Conservation (phyloP, 495 filamentous ascomycete genomes). For the Neurospora terricola region DNA sequence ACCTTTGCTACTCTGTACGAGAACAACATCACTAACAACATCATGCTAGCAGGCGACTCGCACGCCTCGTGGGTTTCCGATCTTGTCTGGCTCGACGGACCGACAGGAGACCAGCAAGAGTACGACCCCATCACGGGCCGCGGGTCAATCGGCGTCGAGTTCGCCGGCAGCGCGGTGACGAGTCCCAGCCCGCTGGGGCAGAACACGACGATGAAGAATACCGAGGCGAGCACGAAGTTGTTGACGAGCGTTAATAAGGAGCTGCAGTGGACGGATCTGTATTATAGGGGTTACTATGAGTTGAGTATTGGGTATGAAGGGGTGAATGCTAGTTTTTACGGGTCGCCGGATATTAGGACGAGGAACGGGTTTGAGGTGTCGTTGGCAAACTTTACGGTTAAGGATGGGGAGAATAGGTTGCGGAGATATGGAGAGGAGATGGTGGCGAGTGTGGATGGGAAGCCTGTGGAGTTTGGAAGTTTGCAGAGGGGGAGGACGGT, state of each 20-base stretch:
- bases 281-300: slow-evolving; percentile 56
- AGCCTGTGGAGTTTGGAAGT: slow-evolving; percentile 1
- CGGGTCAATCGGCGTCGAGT: slow-evolving; percentile 55
- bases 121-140: slow-evolving; percentile 48
- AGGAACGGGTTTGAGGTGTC: slow-evolving; percentile 42
- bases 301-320: slow-evolving; percentile 39
- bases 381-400: slow-evolving; percentile 54
- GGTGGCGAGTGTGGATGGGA: not conserved
- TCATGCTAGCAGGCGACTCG: slow-evolving; percentile 55
- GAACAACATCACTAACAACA: slow-evolving; percentile 54
- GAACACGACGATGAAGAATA: slow-evolving; percentile 20
- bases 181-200: slow-evolving; percentile 41
- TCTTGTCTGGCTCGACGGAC: slow-evolving; percentile 43
- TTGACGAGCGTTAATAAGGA: slow-evolving; percentile 43
- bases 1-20: slow-evolving; percentile 49
- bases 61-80: slow-evolving; percentile 57
- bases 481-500: not conserved
- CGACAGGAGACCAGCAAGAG: slow-evolving; percentile 30
- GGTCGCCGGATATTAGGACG: slow-evolving; percentile 28
- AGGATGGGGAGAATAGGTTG: slow-evolving; percentile 42
- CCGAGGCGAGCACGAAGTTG: slow-evolving; percentile 16
- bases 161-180: slow-evolving; percentile 53
- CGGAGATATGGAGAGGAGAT: slow-evolving; percentile 9
- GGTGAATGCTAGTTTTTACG: slow-evolving; percentile 42
- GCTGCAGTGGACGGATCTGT: slow-evolving; percentile 60